Evolutionary conservation across 306 rosid species (phyloP).

Genomic region (Spatholobus suberectus): DNA sequence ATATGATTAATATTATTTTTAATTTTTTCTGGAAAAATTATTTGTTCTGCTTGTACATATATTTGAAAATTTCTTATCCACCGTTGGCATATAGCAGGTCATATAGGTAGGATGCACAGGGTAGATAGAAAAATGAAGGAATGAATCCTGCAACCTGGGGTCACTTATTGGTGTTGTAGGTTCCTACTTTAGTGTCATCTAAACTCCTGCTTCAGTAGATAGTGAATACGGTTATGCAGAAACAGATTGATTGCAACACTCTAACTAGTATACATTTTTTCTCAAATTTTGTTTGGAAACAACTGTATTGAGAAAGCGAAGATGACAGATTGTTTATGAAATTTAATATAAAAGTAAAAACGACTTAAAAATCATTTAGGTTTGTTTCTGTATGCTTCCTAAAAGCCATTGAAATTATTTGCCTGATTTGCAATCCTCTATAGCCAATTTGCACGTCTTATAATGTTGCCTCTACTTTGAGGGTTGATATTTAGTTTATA

Average conservation of each 20-base stretch:
- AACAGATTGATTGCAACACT: neutral
- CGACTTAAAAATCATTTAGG: neutral
- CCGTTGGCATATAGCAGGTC: neutral
- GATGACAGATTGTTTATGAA: neutral
- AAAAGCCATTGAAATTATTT: neutral
- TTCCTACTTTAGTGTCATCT: constrained; percentile 13
- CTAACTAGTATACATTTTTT: neutral
- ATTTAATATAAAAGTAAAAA: neutral
- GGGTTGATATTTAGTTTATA: constrained; percentile 11
- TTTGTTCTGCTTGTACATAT: neutral
- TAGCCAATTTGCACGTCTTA: constrained; percentile 16
- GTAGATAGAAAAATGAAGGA: neutral
- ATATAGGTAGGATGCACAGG: neutral
- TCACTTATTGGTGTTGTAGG: neutral
- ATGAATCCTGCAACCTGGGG: neutral
- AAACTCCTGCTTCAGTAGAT: neutral
- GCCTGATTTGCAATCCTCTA: neutral
- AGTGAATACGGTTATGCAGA: neutral
- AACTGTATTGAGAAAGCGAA: neutral
- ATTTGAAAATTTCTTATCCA: neutral
- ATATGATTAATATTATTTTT: neutral
- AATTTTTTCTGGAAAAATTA: neutral
- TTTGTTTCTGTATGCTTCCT: neutral
- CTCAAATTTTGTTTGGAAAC: constrained; percentile 7
- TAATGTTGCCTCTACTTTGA: neutral